phyloP scores from a whole-genome alignment of 495 filamentous ascomycete species.

The Hypoxylon intermedium region DNA sequence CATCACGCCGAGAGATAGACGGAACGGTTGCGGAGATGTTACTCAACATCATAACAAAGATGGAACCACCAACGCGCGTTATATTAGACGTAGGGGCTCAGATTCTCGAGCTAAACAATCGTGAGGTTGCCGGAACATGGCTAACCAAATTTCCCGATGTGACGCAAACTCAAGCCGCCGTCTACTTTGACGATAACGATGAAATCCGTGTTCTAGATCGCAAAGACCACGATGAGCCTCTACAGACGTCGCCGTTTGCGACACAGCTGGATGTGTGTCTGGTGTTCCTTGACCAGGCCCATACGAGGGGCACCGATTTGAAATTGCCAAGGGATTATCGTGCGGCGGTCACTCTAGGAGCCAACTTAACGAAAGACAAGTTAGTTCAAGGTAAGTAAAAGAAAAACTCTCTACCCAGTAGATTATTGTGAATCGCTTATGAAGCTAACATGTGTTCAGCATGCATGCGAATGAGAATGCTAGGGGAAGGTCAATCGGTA shows the following conservation, averaged over 20 bases:
- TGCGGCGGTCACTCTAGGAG: slow-evolving; percentile 74
- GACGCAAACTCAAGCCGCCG: slow-evolving; percentile 52
- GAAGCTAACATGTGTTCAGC: slow-evolving; percentile 48
- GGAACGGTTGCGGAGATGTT: slow-evolving; percentile 52
- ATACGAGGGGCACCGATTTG: slow-evolving; percentile 78
- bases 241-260: slow-evolving; percentile 67
- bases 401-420: too few relatives aligned
- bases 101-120: slow-evolving; percentile 69
- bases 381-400: slow-evolving; percentile 71
- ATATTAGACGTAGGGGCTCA: slow-evolving; percentile 80
- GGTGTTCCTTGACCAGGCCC: slow-evolving; percentile 77
- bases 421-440: background rate
- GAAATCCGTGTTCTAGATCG: slow-evolving; percentile 56
- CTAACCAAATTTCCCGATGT: slow-evolving; percentile 38
- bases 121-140: slow-evolving; percentile 59
- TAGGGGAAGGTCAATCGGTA: slow-evolving; percentile 68
- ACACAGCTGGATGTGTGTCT: slow-evolving; percentile 67
- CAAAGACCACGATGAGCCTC: slow-evolving; percentile 53
- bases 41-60: slow-evolving; percentile 50
- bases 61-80: slow-evolving; percentile 57
- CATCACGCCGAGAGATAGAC: background rate
- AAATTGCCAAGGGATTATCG: slow-evolving; percentile 65
- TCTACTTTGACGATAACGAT: slow-evolving; percentile 62
- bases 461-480: slow-evolving; percentile 71
- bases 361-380: slow-evolving; percentile 72